These are phyloP conservation scores for Oidiodendron maius DNA, from an alignment of 495 filamentous ascomycete genomes.

Conservation along the genomic window DNA sequence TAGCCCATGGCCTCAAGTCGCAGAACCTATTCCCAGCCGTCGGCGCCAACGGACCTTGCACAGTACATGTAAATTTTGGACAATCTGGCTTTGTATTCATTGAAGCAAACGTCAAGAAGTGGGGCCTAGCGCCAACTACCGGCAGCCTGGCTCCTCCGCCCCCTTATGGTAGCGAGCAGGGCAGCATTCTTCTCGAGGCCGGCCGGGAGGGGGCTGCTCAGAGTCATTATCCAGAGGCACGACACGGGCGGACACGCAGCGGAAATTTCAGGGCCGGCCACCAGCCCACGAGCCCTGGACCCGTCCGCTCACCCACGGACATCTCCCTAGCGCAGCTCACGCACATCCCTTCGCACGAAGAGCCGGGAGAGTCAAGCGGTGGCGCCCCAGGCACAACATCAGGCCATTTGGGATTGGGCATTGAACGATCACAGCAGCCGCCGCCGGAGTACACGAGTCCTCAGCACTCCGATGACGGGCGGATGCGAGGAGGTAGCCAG, in stretches of 20 bases:
- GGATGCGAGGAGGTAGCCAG: constrained; percentile 44
- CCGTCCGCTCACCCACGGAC: constrained; percentile 87
- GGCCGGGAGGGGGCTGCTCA: constrained; percentile 60
- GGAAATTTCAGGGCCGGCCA: constrained; percentile 57
- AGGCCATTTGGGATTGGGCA: neutral
- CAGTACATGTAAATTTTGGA: constrained; percentile 94
- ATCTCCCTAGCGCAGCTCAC: constrained; percentile 80
- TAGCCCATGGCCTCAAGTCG: constrained; percentile 84
- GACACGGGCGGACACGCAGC: constrained; percentile 49
- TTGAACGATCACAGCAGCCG: constrained; percentile 34
- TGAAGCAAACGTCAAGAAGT: constrained; percentile 99
- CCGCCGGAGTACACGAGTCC: constrained; percentile 76
- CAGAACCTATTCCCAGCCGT: constrained; percentile 97
- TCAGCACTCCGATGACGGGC: constrained; percentile 42
- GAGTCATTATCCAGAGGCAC: constrained; percentile 45
- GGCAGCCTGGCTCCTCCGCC: constrained; percentile 92
- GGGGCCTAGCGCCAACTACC: constrained; percentile 94
- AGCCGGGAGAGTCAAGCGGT: constrained; percentile 66
- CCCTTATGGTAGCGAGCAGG: constrained; percentile 93
- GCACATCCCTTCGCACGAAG: constrained; percentile 66
- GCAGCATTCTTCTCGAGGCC: constrained; percentile 87
- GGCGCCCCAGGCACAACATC: constrained; percentile 19
- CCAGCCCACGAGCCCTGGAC: constrained; percentile 80
- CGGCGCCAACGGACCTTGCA: constrained; percentile 88
- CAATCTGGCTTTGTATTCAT: constrained; percentile 98